Evolutionary conservation across 2,329 filamentous ascomycete genomes (phyloP).

Genomic region (Botrytis aclada): DNA sequence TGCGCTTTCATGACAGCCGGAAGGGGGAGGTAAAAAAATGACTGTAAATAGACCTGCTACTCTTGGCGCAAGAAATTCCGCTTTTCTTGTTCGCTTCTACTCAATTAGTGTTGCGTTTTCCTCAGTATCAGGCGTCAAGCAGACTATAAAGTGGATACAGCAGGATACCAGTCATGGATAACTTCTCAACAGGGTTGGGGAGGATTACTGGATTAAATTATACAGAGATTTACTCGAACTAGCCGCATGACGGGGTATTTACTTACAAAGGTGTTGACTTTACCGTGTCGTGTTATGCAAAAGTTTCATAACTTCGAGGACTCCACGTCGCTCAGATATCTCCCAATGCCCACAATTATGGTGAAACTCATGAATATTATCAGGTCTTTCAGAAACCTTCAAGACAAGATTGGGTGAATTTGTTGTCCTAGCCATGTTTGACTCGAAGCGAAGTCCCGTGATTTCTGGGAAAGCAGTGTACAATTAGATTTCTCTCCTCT

Average conservation of each 20-base stretch:
- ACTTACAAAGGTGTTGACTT: background rate
- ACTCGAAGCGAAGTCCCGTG: slow-evolving; percentile 3
- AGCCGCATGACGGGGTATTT: background rate
- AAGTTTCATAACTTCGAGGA: background rate
- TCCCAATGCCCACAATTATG: background rate
- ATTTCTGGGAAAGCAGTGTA: background rate
- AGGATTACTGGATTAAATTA: background rate
- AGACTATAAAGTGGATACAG: too few species aligned
- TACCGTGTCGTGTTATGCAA: background rate
- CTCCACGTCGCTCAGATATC: too few species aligned
- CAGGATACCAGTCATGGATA: background rate
- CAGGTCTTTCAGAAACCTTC: background rate
- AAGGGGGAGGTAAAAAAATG: background rate
- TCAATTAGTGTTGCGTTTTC: background rate
- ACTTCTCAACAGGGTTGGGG: background rate
- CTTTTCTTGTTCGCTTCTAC: background rate
- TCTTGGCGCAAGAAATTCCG: background rate
- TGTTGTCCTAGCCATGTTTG: background rate
- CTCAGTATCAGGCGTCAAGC: too few species aligned
- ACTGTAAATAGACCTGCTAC: background rate
- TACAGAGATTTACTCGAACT: background rate
- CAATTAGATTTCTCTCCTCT: background rate
- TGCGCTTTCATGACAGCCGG: background rate
- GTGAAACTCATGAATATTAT: background rate
- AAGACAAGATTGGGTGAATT: background rate